A percentile compares a stretch with the other conserved stretches of the same genome.
phyloP scores from a whole-genome alignment of 805 yeast genomes.

The Myxozyma udenii region DNA sequence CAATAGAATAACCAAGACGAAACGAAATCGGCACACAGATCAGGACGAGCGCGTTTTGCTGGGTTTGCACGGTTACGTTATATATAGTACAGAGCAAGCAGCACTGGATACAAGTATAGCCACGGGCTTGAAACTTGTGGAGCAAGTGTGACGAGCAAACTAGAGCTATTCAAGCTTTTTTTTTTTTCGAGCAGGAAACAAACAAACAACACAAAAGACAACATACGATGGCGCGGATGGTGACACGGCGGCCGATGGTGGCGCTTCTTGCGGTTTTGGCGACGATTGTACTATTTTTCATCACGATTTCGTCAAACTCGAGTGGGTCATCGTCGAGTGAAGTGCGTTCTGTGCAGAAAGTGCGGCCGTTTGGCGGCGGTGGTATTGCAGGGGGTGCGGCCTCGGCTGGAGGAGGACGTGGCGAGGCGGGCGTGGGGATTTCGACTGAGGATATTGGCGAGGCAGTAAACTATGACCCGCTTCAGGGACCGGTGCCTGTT shows the following conservation, averaged over 20 bases:
- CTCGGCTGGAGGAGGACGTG: slow-evolving; percentile 1
- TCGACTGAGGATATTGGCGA: slow-evolving; percentile 22
- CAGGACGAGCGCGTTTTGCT: no score
- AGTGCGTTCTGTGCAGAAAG: not conserved
- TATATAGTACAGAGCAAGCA: no score
- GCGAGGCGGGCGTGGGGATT: not conserved
- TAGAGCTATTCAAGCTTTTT: not conserved
- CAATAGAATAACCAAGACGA: no score
- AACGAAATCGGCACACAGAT: no score
- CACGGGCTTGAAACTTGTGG: no score
- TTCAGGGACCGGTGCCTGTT: slow-evolving; percentile 27
- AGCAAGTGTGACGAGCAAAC: not conserved
- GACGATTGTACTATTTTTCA: slow-evolving; percentile 7
- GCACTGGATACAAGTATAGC: no score
- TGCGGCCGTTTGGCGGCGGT: not conserved
- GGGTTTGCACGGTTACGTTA: no score
- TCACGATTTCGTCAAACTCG: slow-evolving; percentile 10
- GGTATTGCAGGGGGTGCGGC: not conserved
- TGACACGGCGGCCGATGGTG: slow-evolving; percentile 10
- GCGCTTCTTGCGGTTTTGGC: slow-evolving; percentile 4
- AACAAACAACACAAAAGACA: not conserved
- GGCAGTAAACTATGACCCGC: slow-evolving; percentile 30
- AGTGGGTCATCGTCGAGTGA: not conserved
- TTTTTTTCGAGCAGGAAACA: not conserved
- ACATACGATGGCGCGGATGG: slow-evolving; percentile 9